Evolutionary conservation across 441 rosid species (phyloP).

Genomic region (Erysimum cheiri): DNA sequence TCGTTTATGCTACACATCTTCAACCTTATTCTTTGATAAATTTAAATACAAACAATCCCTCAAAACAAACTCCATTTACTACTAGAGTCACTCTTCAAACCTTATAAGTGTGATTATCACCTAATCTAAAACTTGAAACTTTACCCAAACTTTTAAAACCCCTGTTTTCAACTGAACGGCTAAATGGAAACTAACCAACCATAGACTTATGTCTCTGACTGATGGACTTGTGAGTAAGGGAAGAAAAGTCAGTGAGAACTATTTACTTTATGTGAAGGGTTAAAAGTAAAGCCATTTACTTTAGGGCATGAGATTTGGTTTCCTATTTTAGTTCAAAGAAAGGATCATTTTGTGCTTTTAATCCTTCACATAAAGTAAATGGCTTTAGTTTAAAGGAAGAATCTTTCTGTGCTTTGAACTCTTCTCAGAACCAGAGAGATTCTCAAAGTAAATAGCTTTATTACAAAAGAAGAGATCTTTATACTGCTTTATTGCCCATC

Average conservation of each 20-base stretch:
- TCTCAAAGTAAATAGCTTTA: conserved; percentile 32
- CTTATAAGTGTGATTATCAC: conserved; percentile 12
- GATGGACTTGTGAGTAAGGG: neutral
- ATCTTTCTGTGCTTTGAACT: conserved; percentile 22
- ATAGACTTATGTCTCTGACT: neutral
- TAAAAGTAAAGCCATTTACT: no score
- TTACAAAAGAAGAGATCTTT: conserved; percentile 19
- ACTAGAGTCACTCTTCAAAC: neutral
- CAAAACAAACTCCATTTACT: neutral
- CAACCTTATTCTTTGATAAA: neutral
- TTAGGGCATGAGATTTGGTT: no score
- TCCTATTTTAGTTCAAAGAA: conserved; percentile 14
- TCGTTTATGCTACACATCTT: neutral
- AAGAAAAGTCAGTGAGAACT: conserved; percentile 20
- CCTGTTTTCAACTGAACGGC: neutral
- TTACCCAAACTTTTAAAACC: neutral
- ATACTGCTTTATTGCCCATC: conserved; percentile 1
- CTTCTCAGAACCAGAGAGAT: conserved; percentile 16
- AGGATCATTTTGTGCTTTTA: conserved; percentile 28
- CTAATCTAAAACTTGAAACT: conserved; percentile 9
- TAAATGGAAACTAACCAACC: neutral
- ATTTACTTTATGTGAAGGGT: no score
- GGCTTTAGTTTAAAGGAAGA: conserved; percentile 36
- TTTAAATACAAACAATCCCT: neutral
- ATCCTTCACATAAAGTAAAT: conserved; percentile 6